Base-by-base conservation (phyloP, 2,329 filamentous ascomycete species). In the Talaromyces albobiverticillius region DNA sequence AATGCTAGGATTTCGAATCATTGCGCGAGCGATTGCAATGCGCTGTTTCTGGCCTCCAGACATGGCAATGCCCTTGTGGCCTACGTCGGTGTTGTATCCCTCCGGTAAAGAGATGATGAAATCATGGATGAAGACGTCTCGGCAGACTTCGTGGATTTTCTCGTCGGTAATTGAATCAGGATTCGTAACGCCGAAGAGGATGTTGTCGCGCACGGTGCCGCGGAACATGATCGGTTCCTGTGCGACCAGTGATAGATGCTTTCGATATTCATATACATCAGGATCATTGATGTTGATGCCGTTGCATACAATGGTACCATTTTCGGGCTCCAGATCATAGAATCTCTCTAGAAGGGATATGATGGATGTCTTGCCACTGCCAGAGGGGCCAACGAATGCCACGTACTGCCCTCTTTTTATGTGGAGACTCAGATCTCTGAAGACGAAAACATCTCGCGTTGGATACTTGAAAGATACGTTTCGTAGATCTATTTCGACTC, bases 221-320 rank as follows among this genome's bases (percentile, higher is more conserved):
- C 72, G 70, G 58, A 76, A 79, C 2, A 79, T 61, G 0, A 63
- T 69, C 0, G 76, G 74, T 58, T 79, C 76, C 53, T 79, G 77
- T 4, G 68, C 59, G 13, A 74, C 67, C 18, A 73, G 59, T 3
- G 73, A 67, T 36, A 74, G 42, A n/a, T 94, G 88, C 64, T 90
- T 87, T 55, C 90, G 84, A 54, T 95, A 75, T 88, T 89, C 94
- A 46, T 82, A 81, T 25, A 95, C 79, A 63, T 95, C 95, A 50
- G 95, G 75, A 0, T 78, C 84, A 62, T 82, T 82, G 52, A 94
- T 83, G 65, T 93, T 85, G 53, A 85, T 82, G 7, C 87, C 90
- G 64, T 95, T 91, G 3, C 96, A 76, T 59, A 84, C 79, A 1
- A 95, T 82, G n/a, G 79, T 72, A 16, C 90, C 90, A 31, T 79